Evolutionary conservation across 495 filamentous ascomycete species (phyloP).

Genomic region (Thozetella sp.): DNA sequence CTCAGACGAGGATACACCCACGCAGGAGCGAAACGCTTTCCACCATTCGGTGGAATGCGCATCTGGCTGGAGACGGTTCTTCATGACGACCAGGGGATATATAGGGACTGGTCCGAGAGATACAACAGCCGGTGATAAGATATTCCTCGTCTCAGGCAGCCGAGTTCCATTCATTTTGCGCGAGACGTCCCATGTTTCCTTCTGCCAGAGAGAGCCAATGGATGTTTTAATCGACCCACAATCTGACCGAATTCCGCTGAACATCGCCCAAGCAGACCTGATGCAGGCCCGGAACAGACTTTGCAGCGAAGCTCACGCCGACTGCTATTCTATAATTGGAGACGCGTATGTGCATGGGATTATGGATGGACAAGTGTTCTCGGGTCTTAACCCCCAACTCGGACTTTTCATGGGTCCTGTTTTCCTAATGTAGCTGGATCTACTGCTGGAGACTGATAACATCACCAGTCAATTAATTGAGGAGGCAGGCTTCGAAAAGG

Average conservation of each 20-base stretch:
- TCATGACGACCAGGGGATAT: conserved; percentile 20
- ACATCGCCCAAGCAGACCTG: neutral
- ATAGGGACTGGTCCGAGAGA: conserved; percentile 18
- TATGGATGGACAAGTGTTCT: conserved; percentile 24
- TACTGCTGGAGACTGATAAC: too few species aligned
- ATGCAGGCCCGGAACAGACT: neutral
- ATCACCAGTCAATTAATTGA: too few species aligned
- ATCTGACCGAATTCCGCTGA: too few species aligned
- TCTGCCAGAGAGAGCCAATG: neutral
- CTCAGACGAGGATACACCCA: neutral
- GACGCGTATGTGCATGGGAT: conserved; percentile 27
- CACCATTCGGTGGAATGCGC: conserved; percentile 19
- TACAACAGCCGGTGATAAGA: conserved; percentile 9
- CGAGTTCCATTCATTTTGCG: conserved; percentile 19
- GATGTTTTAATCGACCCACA: conserved; percentile 6
- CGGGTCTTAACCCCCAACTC: too few species aligned
- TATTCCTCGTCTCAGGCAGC: conserved; percentile 14
- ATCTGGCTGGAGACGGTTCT: conserved; percentile 17
- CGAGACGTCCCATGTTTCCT: neutral
- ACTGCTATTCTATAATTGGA: conserved; percentile 18
- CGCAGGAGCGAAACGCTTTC: conserved; percentile 14
- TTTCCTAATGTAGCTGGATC: too few species aligned
- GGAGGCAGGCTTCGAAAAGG: too few species aligned
- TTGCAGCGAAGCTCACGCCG: conserved; percentile 2
- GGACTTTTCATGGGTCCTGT: too few species aligned